Evolutionary conservation across 2,329 filamentous ascomycete genomes (phyloP).

Genomic region (Colletotrichum sp.): DNA sequence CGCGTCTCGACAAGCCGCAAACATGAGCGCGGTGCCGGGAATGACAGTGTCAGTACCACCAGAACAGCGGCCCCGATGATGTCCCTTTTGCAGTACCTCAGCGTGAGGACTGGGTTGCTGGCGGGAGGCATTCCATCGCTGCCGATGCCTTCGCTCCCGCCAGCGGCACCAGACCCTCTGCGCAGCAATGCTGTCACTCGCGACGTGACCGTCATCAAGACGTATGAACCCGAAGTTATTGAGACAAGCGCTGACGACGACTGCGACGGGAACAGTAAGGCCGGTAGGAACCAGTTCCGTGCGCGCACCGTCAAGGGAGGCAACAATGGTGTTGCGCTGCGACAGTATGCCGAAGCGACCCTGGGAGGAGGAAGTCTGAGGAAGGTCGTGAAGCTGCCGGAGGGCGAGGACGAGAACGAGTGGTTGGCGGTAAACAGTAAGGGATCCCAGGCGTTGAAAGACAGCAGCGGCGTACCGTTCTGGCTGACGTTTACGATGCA

Average conservation of each 20-base stretch:
- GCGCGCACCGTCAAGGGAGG: constrained; percentile 87
- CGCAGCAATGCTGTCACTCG: constrained; percentile 14
- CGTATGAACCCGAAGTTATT: constrained; percentile 9
- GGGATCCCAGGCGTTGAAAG: constrained; percentile 27
- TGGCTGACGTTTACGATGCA: constrained; percentile 28
- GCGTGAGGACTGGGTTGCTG: constrained; percentile 28
- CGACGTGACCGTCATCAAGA: constrained; percentile 24
- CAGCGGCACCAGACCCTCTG: constrained; percentile 17
- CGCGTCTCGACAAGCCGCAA: constrained; percentile 1
- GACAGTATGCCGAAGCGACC: constrained; percentile 98
- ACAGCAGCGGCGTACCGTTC: not conserved
- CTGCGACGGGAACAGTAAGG: constrained; percentile 64
- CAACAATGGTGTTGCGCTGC: constrained; percentile 81
- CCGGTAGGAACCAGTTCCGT: constrained; percentile 83
- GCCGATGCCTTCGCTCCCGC: constrained; percentile 1
- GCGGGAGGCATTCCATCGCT: constrained; percentile 5
- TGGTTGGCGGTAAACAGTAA: constrained; percentile 97
- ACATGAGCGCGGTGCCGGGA: constrained; percentile 12
- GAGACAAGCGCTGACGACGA: constrained; percentile 33
- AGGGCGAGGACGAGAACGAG: constrained; percentile 97
- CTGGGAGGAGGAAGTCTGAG: constrained; percentile 91
- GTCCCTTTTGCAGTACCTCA: constrained; percentile 22
- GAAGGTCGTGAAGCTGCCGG: constrained; percentile 95
- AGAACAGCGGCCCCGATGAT: constrained; percentile 4
- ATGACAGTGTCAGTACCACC: constrained; percentile 25